Conservation (phyloP, 2,329 filamentous ascomycete genomes). For the Colletotrichum godetiae region DNA sequence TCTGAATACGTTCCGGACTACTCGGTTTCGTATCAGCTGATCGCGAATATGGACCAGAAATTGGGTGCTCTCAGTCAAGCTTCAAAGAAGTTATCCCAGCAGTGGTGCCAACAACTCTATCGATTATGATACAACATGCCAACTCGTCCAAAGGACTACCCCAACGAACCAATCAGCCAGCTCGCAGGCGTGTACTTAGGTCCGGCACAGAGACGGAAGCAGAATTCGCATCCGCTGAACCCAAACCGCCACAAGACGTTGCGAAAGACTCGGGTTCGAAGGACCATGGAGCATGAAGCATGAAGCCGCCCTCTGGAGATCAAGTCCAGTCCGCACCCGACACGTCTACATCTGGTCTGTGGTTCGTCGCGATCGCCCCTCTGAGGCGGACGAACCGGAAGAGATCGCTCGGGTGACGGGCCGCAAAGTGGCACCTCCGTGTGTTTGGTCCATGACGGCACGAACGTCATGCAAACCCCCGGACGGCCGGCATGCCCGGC, state of each 20-base stretch:
- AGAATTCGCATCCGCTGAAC: neutral
- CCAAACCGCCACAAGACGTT: neutral
- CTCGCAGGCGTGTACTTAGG: neutral
- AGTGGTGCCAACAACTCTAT: neutral
- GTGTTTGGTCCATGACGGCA: constrained; percentile 6
- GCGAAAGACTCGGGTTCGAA: neutral
- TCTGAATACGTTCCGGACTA: neutral
- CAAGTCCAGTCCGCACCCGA: neutral
- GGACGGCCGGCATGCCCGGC: constrained; percentile 25
- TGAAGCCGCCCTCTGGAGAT: neutral
- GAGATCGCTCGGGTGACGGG: constrained; percentile 12
- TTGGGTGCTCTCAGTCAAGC: neutral
- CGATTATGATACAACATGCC: neutral
- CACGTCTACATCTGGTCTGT: neutral
- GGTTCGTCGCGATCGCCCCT: constrained; percentile 18
- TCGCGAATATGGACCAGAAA: neutral
- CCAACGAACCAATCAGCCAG: neutral
- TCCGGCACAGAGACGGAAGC: neutral
- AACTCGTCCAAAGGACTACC: too few species aligned
- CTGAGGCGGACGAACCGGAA: neutral
- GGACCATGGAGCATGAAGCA: neutral
- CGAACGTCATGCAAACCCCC: constrained; percentile 10
- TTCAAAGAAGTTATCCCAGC: neutral
- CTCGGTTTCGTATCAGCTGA: neutral
- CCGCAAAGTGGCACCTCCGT: constrained; percentile 24